Evolutionary conservation across 75 land plant genomes (phyloP), one percentile per base, ranked within the genome.

Genomic region (Cryptomeria japonica): DNA sequence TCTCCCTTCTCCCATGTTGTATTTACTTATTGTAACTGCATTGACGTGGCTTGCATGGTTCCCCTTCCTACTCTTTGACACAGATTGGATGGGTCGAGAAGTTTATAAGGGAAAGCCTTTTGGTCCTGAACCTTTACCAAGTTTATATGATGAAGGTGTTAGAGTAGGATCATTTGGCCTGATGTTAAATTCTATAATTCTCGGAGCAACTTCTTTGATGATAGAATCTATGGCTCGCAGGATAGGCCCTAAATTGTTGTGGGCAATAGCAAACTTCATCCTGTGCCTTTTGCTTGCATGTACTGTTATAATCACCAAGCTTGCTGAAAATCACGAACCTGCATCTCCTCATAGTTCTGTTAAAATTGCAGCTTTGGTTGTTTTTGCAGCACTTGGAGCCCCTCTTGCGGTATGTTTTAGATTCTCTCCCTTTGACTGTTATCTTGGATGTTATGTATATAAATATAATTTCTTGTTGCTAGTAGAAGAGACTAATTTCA

Each of bases 51-150:
- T 98, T 68, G 99, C 97, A n/a, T 98, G 99, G 99, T 98, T 98
- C 87, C 99, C 99, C 8, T 98, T 98, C 91, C 85, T 91, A 34
- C 97, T 98, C 15, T 98, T 91, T 87, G 99, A 98, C 88, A 98
- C 99, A 79, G 99, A 98, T 87, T 98, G 99, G 99, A 97, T 98
- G 97, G 99, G 99, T 70, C 90, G 99, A 25, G 99, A 98, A 39
- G 93, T 98, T 38, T 97, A 97, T 90, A 88, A 93, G 84, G 97
- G 99, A 38, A 70, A 94, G 84, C 99, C 99, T 75, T 36, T 85
- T 22, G 86, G 90, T 34, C 72, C 79, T 11, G 89, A 88, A 46
- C 82, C 78, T 72, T 91, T 93, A 31, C 58, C 90, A 28, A 87
- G 76, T 47, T 32, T 84, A 22, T 96, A 98, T 87, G 89, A 92